phyloP scores from a whole-genome alignment of 805 yeast species.

The Cephaloascus fragrans region DNA sequence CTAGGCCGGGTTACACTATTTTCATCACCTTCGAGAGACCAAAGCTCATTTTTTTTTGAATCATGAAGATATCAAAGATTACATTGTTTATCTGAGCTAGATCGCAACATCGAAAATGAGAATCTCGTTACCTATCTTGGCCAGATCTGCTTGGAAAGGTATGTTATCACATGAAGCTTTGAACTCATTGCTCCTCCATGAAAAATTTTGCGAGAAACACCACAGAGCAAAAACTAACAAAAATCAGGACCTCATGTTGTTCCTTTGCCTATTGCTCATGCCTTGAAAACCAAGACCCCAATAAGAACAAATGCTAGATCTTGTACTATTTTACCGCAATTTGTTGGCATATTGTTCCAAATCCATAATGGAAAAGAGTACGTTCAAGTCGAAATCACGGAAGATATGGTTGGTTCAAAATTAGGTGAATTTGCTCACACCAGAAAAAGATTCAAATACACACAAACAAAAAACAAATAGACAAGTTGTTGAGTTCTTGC shows the following conservation, averaged over 20 bases:
- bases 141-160: constrained; percentile 55
- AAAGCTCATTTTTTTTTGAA: too few species aligned
- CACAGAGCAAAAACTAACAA: background rate
- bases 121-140: constrained; percentile 25
- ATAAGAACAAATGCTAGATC: constrained; percentile 93
- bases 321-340: constrained; percentile 91
- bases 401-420: constrained; percentile 95
- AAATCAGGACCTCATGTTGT: constrained; percentile 76
- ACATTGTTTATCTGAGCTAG: too few species aligned
- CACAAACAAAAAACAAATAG: constrained; percentile 59
- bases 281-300: constrained; percentile 70
- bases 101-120: too few species aligned
- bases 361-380: constrained; percentile 95
- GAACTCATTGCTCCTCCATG: background rate
- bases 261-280: constrained; percentile 87
- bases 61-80: too few species aligned
- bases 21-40: too few species aligned
- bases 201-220: background rate
- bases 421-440: constrained; percentile 95
- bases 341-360: constrained; percentile 90
- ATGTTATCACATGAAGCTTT: constrained; percentile 7
- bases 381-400: constrained; percentile 76
- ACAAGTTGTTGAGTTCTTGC: too few species aligned
- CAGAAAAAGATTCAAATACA: constrained; percentile 77
- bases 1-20: too few species aligned